A percentile compares a stretch with the other conserved stretches of the same genome.
phyloP scores from a whole-genome alignment of 108 stramenopile species.

The Cyclostephanos invisitatus region DNA sequence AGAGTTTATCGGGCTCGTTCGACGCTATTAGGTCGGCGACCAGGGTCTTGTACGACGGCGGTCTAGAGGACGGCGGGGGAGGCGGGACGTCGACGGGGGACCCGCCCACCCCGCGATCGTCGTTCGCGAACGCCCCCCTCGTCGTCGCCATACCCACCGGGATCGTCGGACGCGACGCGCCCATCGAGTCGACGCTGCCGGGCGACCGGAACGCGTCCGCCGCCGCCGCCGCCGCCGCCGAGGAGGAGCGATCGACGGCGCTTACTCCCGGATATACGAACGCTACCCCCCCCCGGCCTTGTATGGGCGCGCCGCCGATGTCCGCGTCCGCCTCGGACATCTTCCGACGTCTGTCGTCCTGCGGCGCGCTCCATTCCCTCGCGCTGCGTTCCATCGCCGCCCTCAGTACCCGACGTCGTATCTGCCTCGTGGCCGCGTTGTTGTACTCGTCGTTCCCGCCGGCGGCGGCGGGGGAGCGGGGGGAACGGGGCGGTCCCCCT shows the following conservation, averaged over 20 bases:
- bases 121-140: no score
- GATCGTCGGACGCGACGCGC: neutral
- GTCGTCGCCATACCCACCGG: neutral
- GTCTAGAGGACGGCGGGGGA: constrained; percentile 21
- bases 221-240: no score
- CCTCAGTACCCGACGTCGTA: constrained; percentile 35
- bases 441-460: constrained; percentile 33
- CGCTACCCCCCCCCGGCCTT: neutral
- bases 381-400: constrained; percentile 32
- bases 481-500: neutral
- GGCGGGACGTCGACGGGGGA: constrained; percentile 6
- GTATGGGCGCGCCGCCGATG: constrained; percentile 14
- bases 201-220: neutral
- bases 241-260: no score
- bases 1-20: constrained; percentile 46
- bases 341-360: constrained; percentile 31
- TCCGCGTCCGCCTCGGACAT: constrained; percentile 34
- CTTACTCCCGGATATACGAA: neutral
- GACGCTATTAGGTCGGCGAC: constrained; percentile 27
- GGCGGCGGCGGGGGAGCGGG: neutral
- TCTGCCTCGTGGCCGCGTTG: constrained; percentile 45
- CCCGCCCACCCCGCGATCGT: neutral
- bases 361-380: constrained; percentile 20
- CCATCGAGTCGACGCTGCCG: neutral
- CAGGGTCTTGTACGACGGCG: constrained; percentile 38